Percentiles rank a stretch among this genome's conserved stretches.
Conservation (phyloP, 345 rosid genomes). For the Eucalyptus tenuipes region DNA sequence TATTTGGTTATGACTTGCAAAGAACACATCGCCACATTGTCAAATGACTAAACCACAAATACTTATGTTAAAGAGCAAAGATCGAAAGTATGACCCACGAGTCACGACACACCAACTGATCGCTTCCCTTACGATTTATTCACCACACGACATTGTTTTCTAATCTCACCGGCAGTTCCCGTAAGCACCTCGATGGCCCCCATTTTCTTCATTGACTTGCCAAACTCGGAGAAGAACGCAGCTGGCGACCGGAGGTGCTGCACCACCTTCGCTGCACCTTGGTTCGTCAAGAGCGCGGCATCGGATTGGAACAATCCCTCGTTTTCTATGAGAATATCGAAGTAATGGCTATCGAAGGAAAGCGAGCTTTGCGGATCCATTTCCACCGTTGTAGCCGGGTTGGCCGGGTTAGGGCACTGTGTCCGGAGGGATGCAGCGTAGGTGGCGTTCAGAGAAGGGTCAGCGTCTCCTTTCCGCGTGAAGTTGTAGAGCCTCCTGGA, state of each 20-base stretch:
- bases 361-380: slow-evolving; percentile 1
- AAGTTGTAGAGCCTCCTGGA: not conserved
- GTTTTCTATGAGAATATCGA: slow-evolving; percentile 1
- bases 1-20: not conserved
- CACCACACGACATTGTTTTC: not conserved
- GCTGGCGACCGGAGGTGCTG: not conserved
- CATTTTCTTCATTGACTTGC: not conserved
- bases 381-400: not conserved
- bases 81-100: not conserved
- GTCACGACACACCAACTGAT: not conserved
- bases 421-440: not conserved
- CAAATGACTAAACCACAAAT: not conserved
- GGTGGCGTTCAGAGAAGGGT: not conserved
- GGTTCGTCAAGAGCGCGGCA: slow-evolving; percentile 8
- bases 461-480: not conserved
- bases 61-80: not conserved
- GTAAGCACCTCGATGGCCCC: not conserved
- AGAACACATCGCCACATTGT: not conserved
- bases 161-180: not conserved
- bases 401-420: not conserved
- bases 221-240: not conserved
- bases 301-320: slow-evolving; percentile 16
- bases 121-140: not conserved
- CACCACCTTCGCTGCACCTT: not conserved
- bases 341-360: slow-evolving; percentile 12